These are phyloP conservation scores for Saprolegnia parasitica DNA, from an alignment of 352 stramenopile genomes.

Conservation along the genomic window DNA sequence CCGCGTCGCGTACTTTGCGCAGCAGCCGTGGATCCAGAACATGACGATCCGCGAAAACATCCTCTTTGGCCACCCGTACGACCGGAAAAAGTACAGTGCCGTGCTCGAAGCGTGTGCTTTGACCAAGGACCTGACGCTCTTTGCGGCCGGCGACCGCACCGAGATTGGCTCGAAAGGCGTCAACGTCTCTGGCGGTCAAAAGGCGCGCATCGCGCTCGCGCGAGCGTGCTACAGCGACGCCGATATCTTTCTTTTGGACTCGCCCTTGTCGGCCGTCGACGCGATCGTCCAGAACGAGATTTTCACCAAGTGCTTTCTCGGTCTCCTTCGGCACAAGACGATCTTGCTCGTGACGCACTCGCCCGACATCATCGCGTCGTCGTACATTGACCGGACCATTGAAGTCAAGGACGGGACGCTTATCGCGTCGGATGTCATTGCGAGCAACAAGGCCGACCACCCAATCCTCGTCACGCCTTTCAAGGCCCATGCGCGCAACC, in stretches of 20 bases:
- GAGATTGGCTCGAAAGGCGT: slow-evolving; percentile 85
- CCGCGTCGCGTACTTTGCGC: slow-evolving; percentile 41
- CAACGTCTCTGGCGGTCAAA: slow-evolving; percentile 47
- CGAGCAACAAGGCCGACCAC: slow-evolving; percentile 31
- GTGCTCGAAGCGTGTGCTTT: slow-evolving; percentile 79
- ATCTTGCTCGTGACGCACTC: slow-evolving; percentile 81
- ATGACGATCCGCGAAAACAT: slow-evolving; percentile 53
- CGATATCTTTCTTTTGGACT: slow-evolving; percentile 27
- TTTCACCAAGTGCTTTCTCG: slow-evolving; percentile 74
- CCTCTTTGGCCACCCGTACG: slow-evolving; percentile 46
- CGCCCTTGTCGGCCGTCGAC: slow-evolving; percentile 67
- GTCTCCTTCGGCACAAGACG: slow-evolving; percentile 46
- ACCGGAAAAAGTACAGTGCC: slow-evolving; percentile 39
- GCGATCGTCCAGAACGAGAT: slow-evolving; percentile 86
- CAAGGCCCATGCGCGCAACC: slow-evolving; percentile 52
- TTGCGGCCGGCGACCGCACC: slow-evolving; percentile 85
- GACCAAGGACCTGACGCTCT: slow-evolving; percentile 76
- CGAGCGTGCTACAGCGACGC: slow-evolving; percentile 24
- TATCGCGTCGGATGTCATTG: slow-evolving; percentile 30
- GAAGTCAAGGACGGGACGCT: background rate
- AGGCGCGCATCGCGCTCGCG: slow-evolving; percentile 31
- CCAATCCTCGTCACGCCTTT: slow-evolving; percentile 36
- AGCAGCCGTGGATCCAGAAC: slow-evolving; percentile 89
- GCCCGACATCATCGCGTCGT: slow-evolving; percentile 38
- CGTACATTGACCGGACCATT: slow-evolving; percentile 29